Evolutionary conservation across 2,329 filamentous ascomycete species (phyloP).

Genomic region (Didymella keratinophila): DNA sequence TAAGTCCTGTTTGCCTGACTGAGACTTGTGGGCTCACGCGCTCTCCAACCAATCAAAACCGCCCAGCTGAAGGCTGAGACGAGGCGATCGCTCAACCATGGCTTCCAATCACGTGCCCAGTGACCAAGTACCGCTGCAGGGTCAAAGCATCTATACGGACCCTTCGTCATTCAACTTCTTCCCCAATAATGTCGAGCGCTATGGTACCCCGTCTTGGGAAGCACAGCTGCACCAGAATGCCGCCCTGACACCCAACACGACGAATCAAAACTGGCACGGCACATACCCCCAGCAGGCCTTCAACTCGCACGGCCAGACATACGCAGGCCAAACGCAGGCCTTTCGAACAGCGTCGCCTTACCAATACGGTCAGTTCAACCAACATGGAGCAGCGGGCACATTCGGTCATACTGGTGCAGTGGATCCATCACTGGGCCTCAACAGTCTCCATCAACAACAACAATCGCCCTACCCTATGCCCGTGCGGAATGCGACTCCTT

Average conservation of each 20-base stretch:
- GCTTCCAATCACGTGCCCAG: conserved; percentile 49
- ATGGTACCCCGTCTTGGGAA: conserved; percentile 42
- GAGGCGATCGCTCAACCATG: conserved; percentile 35
- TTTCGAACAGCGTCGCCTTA: conserved; percentile 44
- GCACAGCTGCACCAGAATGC: conserved; percentile 39
- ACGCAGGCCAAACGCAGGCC: conserved; percentile 31
- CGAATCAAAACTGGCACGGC: conserved; percentile 38
- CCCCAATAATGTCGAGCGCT: conserved; percentile 40
- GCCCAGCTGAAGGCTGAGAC: conserved; percentile 24
- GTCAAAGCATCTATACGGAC: conserved; percentile 46
- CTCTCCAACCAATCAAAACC: conserved; percentile 40
- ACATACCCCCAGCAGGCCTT: conserved; percentile 40
- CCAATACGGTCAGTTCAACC: conserved; percentile 44
- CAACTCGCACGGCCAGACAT: conserved; percentile 35
- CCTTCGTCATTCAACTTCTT: conserved; percentile 42
- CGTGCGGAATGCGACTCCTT: conserved; percentile 33
- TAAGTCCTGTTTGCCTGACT: conserved; percentile 38
- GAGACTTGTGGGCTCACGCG: conserved; percentile 31
- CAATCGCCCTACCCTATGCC: conserved; percentile 44
- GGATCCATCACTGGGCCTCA: conserved; percentile 39
- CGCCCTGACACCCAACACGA: conserved; percentile 28
- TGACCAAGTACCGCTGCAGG: conserved; percentile 44
- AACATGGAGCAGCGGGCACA: conserved; percentile 29
- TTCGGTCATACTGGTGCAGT: conserved; percentile 40
- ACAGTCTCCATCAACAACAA: conserved; percentile 41